Evolutionary conservation across 2,329 filamentous ascomycete genomes (phyloP), one percentile per base, ranked within the genome.

Genomic region (Hypoxylon sp.): DNA sequence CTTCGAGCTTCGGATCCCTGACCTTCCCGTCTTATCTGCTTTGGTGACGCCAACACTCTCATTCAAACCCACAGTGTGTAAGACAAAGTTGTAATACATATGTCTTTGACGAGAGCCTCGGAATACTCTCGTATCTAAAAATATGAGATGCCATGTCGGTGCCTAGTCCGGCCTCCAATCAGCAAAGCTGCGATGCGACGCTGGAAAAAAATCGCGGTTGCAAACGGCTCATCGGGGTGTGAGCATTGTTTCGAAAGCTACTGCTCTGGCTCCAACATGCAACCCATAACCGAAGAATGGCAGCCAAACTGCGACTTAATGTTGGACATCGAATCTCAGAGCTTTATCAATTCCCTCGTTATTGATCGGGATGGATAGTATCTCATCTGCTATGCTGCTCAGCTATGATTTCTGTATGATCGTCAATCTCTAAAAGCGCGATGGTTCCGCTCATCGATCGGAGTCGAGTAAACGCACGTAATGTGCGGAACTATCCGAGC

Each of bases 61-160:
- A 67, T 13, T 22, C 31, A 67, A 50, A n/a, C 54, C 31, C 46
- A 47, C 22, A 17, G 14, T 11, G 47, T 14, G 46, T 51, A 4
- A 29, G 3, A 26, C 26, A 60, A 35, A 47, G 44, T 42, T 31
- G 44, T 24, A 35, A 47, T 22, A 14, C 51, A 33, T 17, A 5
- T n/a, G 9, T 39, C 62, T 55, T 37, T 19, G 22, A 54, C 35
- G n/a, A 46, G n/a, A 33, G 24, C 14, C n/a, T 51, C 24, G 19
- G n/a, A 42, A 59, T 33, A 13, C 6, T 37, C 42, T 59, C 54
- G 53, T 55, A 50, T 67, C 67, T 67, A 67, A 70, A 68, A 68
- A 67, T 68, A 70, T 42, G 44, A 31, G 31, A 57, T 47, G 22
- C n/a, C 24, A 14, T 62, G 26, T 44, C 46, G 46, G 42, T 53